Evolutionary conservation across 345 rosid species (phyloP).

Genomic region (Salix arbutifolia): DNA sequence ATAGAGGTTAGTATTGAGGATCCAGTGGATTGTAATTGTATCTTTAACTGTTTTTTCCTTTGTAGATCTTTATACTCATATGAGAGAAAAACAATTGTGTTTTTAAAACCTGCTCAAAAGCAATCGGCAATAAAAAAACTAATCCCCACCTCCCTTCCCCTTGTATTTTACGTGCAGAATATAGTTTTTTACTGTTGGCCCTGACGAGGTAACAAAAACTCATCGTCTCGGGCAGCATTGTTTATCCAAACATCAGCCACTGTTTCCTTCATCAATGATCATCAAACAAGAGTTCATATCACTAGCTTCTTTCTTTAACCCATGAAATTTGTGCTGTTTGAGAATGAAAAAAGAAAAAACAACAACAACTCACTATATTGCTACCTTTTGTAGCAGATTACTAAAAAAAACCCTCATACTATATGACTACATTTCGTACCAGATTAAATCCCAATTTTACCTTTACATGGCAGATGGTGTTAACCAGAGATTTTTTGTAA

Average conservation of each 20-base stretch:
- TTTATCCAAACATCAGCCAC: background rate
- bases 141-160: too few species aligned
- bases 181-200: conserved; percentile 73
- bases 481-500: background rate
- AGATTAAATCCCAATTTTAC: background rate
- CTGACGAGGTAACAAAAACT: conserved; percentile 70
- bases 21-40: background rate
- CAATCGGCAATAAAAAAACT: too few species aligned
- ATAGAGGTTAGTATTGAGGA: conserved; percentile 62
- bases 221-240: background rate
- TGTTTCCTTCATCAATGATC: background rate
- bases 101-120: background rate
- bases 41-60: background rate
- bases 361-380: background rate
- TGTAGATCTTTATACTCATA: background rate
- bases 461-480: background rate
- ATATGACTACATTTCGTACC: background rate
- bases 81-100: background rate
- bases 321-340: background rate
- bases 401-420: background rate
- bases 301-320: background rate
- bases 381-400: too few species aligned
- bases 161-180: background rate
- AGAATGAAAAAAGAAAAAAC: background rate
- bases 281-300: background rate